Evolutionary conservation across 768 basidiomycete species (phyloP), one percentile per base, ranked within the genome.

Genomic region (Wakefieldia striispora): DNA sequence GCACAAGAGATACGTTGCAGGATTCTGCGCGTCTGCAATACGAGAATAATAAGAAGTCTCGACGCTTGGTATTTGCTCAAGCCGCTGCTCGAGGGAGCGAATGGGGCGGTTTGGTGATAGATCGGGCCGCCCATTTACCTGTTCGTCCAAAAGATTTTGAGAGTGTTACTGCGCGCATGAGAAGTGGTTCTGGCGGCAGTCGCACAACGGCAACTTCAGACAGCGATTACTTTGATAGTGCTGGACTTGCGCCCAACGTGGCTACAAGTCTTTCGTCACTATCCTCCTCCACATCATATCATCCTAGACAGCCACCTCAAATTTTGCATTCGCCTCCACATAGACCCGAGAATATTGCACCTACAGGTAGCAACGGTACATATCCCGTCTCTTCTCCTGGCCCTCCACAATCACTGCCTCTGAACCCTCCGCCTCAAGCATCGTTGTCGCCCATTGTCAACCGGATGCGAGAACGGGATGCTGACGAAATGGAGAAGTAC

Each of bases 401-500:
- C 35, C 70, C 51, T 23, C 51, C 72, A 19, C 70, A 73, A 39
- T 58, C 74, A 6, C 58, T 72, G 34, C 55, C 68, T 47, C 64
- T 67, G 44, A 71, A 71, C 6, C 67, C 66, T 47, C 66, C 60
- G 57, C 72, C 21, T 64, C 73, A 57, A 45, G 50, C 78, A 37
- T 81, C 81, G 20, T 65, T 91, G 46, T 88, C 91, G 3, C 91
- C 89, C 3, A 79, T 93, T 49, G 87, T 84, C 24, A 85, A 74
- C 58, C 86, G 89, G 29, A 84, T 93, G 76, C 81, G 84, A 57
- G 86, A 91, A 69, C 78, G 83, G 49, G 91, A 93, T 63, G 90
- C 90, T 17, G 87, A 86, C 63, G 91, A 91, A 33, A 89, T 88
- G 76, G 89, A 91, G 65, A 88, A 91, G 60, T 93, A 91, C 63